These are phyloP conservation scores for Ceriops decandra DNA, from an alignment of 345 rosid species.

Conservation along the genomic window DNA sequence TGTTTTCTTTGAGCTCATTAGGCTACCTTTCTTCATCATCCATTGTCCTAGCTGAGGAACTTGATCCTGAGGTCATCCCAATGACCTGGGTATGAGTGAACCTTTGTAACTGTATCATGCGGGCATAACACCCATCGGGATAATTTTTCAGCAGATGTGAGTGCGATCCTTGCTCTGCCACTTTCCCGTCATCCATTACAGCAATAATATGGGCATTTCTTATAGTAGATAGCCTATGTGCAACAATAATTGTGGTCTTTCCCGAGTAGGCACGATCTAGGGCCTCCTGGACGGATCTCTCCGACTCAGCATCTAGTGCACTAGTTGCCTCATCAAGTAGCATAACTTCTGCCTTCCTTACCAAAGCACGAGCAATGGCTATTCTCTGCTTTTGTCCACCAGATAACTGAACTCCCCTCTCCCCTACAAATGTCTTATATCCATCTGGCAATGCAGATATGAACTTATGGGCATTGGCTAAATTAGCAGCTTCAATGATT, in stretches of 20 bases:
- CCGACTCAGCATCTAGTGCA: conserved; percentile 88
- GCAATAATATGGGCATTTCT: conserved; percentile 86
- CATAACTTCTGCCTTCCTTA: conserved; percentile 83
- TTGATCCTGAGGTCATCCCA: conserved; percentile 80
- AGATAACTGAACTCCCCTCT: conserved; percentile 86
- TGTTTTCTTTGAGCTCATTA: conserved; percentile 8
- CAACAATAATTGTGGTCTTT: conserved; percentile 83
- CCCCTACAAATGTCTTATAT: conserved; percentile 80
- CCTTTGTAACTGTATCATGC: conserved; percentile 96
- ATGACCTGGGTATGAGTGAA: conserved; percentile 81
- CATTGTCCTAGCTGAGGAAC: conserved; percentile 56
- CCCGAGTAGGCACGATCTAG: conserved; percentile 90
- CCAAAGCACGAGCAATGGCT: conserved; percentile 76
- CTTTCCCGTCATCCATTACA: conserved; percentile 90
- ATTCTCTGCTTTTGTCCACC: conserved; percentile 98
- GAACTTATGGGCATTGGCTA: conserved; percentile 89
- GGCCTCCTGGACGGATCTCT: conserved; percentile 91
- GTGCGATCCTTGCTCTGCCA: conserved; percentile 92
- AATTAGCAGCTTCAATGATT: conserved; percentile 85
- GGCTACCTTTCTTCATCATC: conserved; percentile 58
- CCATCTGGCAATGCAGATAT: conserved; percentile 75
- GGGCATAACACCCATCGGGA: conserved; percentile 81
- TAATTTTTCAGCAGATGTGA: conserved; percentile 70
- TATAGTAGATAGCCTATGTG: conserved; percentile 82
- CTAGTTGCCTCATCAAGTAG: conserved; percentile 97